Evolutionary conservation across 2,329 filamentous ascomycete genomes (phyloP), one percentile per base, ranked within the genome.

Genomic region (Coniochaeta hoffmannii): DNA sequence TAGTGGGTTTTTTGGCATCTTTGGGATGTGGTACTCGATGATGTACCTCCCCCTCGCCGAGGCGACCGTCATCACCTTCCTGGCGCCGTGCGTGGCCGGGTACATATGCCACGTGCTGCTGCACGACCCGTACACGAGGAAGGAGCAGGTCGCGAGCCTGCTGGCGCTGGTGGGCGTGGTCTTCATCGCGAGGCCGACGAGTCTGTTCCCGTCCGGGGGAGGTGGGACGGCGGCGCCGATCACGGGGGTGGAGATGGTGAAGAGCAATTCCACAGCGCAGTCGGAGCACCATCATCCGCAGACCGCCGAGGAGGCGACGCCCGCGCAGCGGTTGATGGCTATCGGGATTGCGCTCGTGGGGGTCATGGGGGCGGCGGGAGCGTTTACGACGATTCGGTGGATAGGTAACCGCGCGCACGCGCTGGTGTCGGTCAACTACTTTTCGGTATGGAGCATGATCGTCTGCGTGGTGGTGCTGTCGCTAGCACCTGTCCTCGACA

Each of bases 51-150:
- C 90, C 0, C 78, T 96, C 2, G 88, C 90, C 15, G 91, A 96
- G 67, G 90, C 91, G 2, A 94, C 89, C 0, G 91, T 96, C 32
- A 87, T 97, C 54, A 94, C 90, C 9, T 97, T 96, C 66, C 78
- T 96, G 6, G 83, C 88, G 0, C 92, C 92, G 0, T 87, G 86
- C 14, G 77, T 95, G 6, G 82, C 89, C 19, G 90, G 89, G 56
- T 90, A 92, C 73, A 80, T 88, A 17, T 96, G 90, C 67, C 90
- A 88, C 34, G 75, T 91, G 55, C 71, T 92, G 35, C 71, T 86
- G 17, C 81, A 84, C 53, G 90, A 96, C 63, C 87, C 88, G 0
- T 96, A 93, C 66, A 90, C 88, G 1, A 78, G 83, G 24, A 81
- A 81, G 38, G 90, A 96, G 67, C 87, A 90, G 67, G 75, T 93